Evolutionary conservation across 1,284 basidiomycete species (phyloP), one percentile per base, ranked within the genome.

Genomic region (Marasmius fiardii): DNA sequence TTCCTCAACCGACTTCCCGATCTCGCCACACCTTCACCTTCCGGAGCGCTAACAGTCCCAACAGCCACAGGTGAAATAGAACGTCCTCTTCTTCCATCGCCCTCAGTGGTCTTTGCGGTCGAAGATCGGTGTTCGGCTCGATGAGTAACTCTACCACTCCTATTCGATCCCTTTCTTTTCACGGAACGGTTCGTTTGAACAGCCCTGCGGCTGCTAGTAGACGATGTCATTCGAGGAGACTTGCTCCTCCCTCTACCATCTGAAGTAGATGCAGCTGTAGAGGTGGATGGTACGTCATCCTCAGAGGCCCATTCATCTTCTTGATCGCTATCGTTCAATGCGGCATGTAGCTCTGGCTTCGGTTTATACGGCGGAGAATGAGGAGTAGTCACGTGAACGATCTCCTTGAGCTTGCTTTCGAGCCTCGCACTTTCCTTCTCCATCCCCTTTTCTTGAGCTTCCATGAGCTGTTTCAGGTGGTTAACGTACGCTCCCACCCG

Each of bases 221-320:
- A 23, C 2, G 39, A 4, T 37, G 49, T 58, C 37, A 26, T 55
- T 45, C 31, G 55, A 11, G 57, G 54, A 4, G 54, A 58, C 28
- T 55, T 58, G 26, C 54, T 49, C 47, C 47, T 49, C 12, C 26
- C 28, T 49, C 24, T 26, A 33, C 24, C 28, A 31, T 49, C 47
- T 16, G 55, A 23, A 45, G 21, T 47, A 28, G 41, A 53, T 24
- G 3, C 43, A 6, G 35, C 7, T 23, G 37, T 47, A 0, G 26
- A n/a, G 28, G 51, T 34, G 33, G 39, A 23, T 16, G 14, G 33
- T 10, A 33, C 43, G 21, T 26, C 53, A 31, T 37, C 54, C 39
- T 68, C 68, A 16, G 64, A 69, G 44, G 55, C 64, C 69, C 69
- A 70, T 7, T 63, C 68, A 28, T 66, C 70, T 1, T 71, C 70